These are phyloP conservation scores for Lasiodiplodia theobromae DNA, from an alignment of 2,329 filamentous ascomycete genomes.

Conservation along the genomic window DNA sequence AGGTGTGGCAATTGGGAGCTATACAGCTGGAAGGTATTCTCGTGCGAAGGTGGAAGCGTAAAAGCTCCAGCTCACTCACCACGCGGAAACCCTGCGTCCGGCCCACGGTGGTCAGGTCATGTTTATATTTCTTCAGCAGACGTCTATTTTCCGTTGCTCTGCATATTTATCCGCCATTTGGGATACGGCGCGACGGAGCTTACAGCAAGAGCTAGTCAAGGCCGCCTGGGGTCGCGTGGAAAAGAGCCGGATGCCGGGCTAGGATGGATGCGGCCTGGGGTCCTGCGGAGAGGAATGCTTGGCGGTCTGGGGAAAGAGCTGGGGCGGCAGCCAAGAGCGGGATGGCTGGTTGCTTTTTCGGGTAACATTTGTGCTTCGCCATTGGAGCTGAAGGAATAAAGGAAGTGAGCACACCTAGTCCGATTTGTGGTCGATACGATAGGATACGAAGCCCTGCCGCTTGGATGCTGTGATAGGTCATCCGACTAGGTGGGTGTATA, in stretches of 20 bases:
- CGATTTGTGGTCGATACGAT: background rate
- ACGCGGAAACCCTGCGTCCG: background rate
- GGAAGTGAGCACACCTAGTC: background rate
- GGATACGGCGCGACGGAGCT: slow-evolving; percentile 6
- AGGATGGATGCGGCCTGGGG: background rate
- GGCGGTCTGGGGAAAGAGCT: slow-evolving; percentile 2
- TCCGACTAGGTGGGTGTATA: background rate
- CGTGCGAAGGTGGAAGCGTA: background rate
- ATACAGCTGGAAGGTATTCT: background rate
- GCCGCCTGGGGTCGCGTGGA: background rate
- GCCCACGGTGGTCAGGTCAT: background rate
- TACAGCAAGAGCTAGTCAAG: background rate
- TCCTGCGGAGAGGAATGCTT: background rate
- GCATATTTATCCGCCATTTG: slow-evolving; percentile 8
- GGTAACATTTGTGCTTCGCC: background rate
- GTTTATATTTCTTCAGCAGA: background rate
- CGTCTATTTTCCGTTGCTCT: background rate
- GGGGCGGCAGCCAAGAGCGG: slow-evolving; percentile 10
- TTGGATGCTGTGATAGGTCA: background rate
- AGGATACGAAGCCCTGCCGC: background rate
- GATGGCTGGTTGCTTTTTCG: background rate
- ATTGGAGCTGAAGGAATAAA: background rate
- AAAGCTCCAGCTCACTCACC: background rate
- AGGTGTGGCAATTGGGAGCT: background rate
- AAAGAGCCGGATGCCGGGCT: slow-evolving; percentile 13